Percentiles rank a stretch among this genome's conserved stretches.
Conservation (phyloP, 2,329 filamentous ascomycete genomes). For the Monosporascus sp. region DNA sequence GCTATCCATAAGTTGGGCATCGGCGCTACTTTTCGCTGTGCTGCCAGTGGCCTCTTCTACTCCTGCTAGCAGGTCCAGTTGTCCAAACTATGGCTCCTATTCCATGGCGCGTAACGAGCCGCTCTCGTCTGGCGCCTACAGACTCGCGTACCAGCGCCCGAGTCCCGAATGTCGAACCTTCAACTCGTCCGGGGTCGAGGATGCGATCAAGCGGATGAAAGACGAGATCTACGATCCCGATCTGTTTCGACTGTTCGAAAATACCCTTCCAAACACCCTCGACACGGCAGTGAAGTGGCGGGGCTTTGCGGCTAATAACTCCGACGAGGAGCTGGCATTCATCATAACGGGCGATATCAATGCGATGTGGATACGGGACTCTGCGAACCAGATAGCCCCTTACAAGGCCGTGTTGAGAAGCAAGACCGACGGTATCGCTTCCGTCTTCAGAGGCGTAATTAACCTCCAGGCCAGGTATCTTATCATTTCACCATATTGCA, state of each 20-base stretch:
- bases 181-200: conserved; percentile 62
- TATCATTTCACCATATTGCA: conserved; percentile 71
- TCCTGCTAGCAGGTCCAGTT: conserved; percentile 6
- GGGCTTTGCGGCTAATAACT: conserved; percentile 46
- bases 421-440: conserved; percentile 56
- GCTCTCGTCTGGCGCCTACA: conserved; percentile 23
- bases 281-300: conserved; percentile 81
- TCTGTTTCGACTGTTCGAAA: conserved; percentile 74
- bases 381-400: conserved; percentile 67
- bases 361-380: conserved; percentile 85
- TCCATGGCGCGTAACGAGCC: conserved; percentile 24
- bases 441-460: conserved; percentile 64
- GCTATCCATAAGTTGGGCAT: background rate
- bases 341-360: conserved; percentile 82
- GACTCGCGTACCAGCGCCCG: conserved; percentile 44
- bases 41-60: background rate
- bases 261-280: conserved; percentile 76
- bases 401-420: conserved; percentile 57
- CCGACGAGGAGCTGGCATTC: conserved; percentile 55
- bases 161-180: conserved; percentile 66
- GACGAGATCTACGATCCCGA: conserved; percentile 46
- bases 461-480: conserved; percentile 68
- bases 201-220: conserved; percentile 50
- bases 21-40: background rate
- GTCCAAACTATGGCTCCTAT: conserved; percentile 25